Conservation (phyloP, 192 early-diverging fungal species). For the Coemansia sp. region DNA sequence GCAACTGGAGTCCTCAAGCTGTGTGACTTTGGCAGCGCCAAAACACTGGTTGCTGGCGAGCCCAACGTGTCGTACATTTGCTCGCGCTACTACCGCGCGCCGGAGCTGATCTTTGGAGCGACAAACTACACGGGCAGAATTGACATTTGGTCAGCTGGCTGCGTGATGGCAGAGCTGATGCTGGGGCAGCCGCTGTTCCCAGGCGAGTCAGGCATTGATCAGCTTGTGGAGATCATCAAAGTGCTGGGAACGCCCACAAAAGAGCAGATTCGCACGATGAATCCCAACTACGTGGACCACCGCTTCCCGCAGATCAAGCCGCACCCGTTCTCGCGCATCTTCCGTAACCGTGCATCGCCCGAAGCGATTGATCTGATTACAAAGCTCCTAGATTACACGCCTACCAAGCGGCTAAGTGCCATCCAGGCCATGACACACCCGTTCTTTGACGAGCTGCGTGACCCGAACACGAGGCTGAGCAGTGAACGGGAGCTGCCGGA, state of each 20-base stretch:
- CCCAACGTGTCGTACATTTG: slow-evolving; percentile 99
- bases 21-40: slow-evolving; percentile 98
- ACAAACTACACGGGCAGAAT: slow-evolving; percentile 87
- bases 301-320: slow-evolving; percentile 98
- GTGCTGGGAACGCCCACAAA: slow-evolving; percentile 93
- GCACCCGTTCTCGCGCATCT: slow-evolving; percentile 83
- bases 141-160: slow-evolving; percentile 95
- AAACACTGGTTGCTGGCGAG: slow-evolving; percentile 90
- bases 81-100: slow-evolving; percentile 95
- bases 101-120: slow-evolving; percentile 95
- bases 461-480: slow-evolving; percentile 75
- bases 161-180: slow-evolving; percentile 96
- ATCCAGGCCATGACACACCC: slow-evolving; percentile 90
- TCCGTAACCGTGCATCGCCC: slow-evolving; percentile 75
- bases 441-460: slow-evolving; percentile 96
- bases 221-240: slow-evolving; percentile 99
- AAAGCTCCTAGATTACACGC: slow-evolving; percentile 89
- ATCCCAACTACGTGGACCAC: slow-evolving; percentile 97
- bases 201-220: slow-evolving; percentile 96
- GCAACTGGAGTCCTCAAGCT: slow-evolving; percentile 89
- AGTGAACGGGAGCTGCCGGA: slow-evolving; percentile 81
- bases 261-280: slow-evolving; percentile 97
- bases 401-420: slow-evolving; percentile 72
- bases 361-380: slow-evolving; percentile 88
- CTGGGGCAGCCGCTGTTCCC: slow-evolving; percentile 91